Conservation (phyloP, 2,329 filamentous ascomycete genomes). For the Pseudogymnoascus destructans region DNA sequence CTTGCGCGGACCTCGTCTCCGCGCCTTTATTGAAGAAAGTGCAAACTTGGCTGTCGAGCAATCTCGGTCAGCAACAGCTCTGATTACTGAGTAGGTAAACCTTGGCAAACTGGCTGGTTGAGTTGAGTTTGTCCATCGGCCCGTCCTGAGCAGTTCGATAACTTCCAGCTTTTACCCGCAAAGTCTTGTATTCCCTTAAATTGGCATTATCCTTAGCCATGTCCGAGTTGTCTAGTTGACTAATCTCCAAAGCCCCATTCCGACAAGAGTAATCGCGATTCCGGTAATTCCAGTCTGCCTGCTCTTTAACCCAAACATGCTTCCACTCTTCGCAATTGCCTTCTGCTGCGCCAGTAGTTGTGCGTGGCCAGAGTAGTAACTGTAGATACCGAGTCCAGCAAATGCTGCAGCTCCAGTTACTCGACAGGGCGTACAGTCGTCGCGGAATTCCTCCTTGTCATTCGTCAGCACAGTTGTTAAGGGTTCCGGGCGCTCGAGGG, state of each 20-base stretch:
- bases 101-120: neutral
- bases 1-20: neutral
- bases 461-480: slow-evolving; percentile 20
- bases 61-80: neutral
- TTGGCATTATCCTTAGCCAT: neutral
- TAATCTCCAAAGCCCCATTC: slow-evolving; percentile 50
- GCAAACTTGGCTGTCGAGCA: neutral
- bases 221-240: slow-evolving; percentile 12
- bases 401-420: slow-evolving; percentile 58
- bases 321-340: slow-evolving; percentile 55
- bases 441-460: slow-evolving; percentile 16
- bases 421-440: slow-evolving; percentile 31
- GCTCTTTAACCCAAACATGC: slow-evolving; percentile 59
- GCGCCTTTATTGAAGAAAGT: neutral
- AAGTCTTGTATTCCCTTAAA: neutral
- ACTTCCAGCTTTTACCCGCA: neutral
- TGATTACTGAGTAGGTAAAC: neutral
- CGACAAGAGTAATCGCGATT: slow-evolving; percentile 54
- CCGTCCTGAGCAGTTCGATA: neutral
- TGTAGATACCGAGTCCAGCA: slow-evolving; percentile 62
- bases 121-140: slow-evolving; percentile 1
- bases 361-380: slow-evolving; percentile 59
- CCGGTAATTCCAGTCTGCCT: slow-evolving; percentile 52
- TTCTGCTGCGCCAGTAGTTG: slow-evolving; percentile 55
- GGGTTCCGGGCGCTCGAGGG: slow-evolving; percentile 20